These are phyloP conservation scores for Sarocladium strictum DNA, from an alignment of 2,329 filamentous ascomycete genomes.

Conservation along the genomic window DNA sequence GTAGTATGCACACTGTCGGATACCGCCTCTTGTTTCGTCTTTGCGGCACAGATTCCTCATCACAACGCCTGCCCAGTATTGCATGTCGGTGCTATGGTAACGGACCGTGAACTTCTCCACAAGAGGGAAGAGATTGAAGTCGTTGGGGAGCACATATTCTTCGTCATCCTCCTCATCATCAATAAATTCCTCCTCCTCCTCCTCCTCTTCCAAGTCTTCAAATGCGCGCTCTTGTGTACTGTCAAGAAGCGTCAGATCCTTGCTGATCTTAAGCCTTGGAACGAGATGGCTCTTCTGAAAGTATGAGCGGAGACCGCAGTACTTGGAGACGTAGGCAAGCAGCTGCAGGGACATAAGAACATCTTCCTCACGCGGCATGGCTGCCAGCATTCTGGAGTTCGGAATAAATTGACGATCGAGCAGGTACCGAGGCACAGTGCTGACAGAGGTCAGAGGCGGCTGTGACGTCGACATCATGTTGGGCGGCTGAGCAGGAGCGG, in stretches of 20 bases:
- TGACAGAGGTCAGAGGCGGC: neutral
- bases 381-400: constrained; percentile 69
- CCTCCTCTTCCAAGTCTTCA: constrained; percentile 58
- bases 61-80: constrained; percentile 98
- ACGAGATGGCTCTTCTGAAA: constrained; percentile 95
- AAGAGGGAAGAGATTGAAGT: constrained; percentile 96
- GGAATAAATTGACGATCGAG: constrained; percentile 67
- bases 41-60: constrained; percentile 99
- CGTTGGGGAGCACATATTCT: constrained; percentile 86
- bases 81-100: constrained; percentile 94
- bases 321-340: constrained; percentile 95
- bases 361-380: constrained; percentile 95
- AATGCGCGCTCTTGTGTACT: constrained; percentile 37
- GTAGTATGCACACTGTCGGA: constrained; percentile 96
- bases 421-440: constrained; percentile 65
- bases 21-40: constrained; percentile 89
- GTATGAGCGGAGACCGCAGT: constrained; percentile 91
- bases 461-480: constrained; percentile 54
- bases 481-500: constrained; percentile 68
- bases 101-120: constrained; percentile 98
- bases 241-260: constrained; percentile 50
- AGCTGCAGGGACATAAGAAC: constrained; percentile 97
- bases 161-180: constrained; percentile 61
- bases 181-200: constrained; percentile 34
- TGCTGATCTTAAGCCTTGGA: constrained; percentile 82